Evolutionary conservation across 2,329 filamentous ascomycete species (phyloP).

Genomic region (Aspergillus vadensis): DNA sequence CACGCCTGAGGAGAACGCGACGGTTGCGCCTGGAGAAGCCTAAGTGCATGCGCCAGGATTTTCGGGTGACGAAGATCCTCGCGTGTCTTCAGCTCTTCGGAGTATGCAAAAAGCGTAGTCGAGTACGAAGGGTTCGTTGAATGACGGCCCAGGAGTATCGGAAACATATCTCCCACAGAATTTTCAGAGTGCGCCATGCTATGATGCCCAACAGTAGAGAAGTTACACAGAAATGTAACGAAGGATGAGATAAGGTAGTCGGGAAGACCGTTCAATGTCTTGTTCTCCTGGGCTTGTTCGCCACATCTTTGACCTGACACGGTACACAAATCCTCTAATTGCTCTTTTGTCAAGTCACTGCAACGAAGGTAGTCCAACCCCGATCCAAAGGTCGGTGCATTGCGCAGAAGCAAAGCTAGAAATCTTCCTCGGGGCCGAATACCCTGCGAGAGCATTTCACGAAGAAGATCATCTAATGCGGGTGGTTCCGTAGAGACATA

Average conservation of each 20-base stretch:
- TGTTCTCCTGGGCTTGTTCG: conserved; percentile 17
- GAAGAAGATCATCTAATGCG: conserved; percentile 53
- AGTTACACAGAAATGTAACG: conserved; percentile 45
- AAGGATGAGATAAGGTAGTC: conserved; percentile 47
- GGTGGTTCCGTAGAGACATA: conserved; percentile 60
- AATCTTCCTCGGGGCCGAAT: conserved; percentile 48
- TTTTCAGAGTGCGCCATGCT: conserved; percentile 17
- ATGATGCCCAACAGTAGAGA: conserved; percentile 23
- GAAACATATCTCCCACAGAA: conserved; percentile 31
- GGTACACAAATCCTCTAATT: conserved; percentile 34
- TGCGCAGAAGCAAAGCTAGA: conserved; percentile 54
- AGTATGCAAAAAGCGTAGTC: conserved; percentile 25
- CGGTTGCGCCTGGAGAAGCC: conserved; percentile 34
- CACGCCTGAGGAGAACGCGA: conserved; percentile 38
- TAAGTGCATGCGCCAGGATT: conserved; percentile 40
- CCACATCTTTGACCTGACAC: conserved; percentile 20
- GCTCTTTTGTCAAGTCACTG: conserved; percentile 37
- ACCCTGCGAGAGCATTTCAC: conserved; percentile 51
- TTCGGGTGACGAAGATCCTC: conserved; percentile 26
- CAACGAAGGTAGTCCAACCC: conserved; percentile 48
- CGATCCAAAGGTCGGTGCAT: conserved; percentile 41
- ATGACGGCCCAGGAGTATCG: conserved; percentile 25
- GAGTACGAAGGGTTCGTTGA: conserved; percentile 7
- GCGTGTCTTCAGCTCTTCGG: conserved; percentile 10
- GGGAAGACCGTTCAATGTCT: conserved; percentile 34